Percentiles rank a stretch among this genome's conserved stretches.
These are phyloP conservation scores for Trichosporon ovoides DNA, from an alignment of 1,284 basidiomycete species.

Conservation along the genomic window DNA sequence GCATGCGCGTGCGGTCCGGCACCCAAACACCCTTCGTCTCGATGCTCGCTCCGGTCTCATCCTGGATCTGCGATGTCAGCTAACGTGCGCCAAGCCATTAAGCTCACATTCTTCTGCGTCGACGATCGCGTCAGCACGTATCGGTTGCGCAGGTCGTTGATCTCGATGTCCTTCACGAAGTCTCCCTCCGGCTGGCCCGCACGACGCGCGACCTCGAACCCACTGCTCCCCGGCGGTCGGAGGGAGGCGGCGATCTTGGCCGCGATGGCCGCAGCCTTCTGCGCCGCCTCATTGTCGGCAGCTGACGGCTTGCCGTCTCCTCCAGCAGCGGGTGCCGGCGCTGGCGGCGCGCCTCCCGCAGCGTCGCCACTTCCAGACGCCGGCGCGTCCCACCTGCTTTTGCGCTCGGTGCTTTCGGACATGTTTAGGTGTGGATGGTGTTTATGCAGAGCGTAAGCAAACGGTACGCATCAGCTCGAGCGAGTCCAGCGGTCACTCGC, in stretches of 20 bases:
- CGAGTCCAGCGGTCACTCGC: not conserved
- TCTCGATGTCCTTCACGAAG: slow-evolving; percentile 88
- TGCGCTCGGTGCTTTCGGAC: slow-evolving; percentile 20
- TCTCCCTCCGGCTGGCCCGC: slow-evolving; percentile 69
- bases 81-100: no score
- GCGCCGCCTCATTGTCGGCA: slow-evolving; percentile 63
- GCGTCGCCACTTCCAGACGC: not conserved
- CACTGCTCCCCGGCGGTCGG: slow-evolving; percentile 37
- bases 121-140: slow-evolving; percentile 91
- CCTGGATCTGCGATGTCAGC: slow-evolving; percentile 61
- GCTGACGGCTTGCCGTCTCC: slow-evolving; percentile 24
- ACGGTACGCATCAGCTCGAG: no score
- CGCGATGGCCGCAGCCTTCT: slow-evolving; percentile 61
- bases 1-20: slow-evolving; percentile 80
- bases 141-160: slow-evolving; percentile 88
- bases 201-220: slow-evolving; percentile 54
- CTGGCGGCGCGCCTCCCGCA: no score
- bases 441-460: not conserved
- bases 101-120: slow-evolving; percentile 79
- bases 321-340: slow-evolving; percentile 41
- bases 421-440: slow-evolving; percentile 6
- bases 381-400: slow-evolving; percentile 19
- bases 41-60: slow-evolving; percentile 82
- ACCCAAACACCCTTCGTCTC: slow-evolving; percentile 92
- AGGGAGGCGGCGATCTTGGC: slow-evolving; percentile 87